Base-by-base conservation (phyloP, 768 basidiomycete genomes). In the Mycena indigotica region DNA sequence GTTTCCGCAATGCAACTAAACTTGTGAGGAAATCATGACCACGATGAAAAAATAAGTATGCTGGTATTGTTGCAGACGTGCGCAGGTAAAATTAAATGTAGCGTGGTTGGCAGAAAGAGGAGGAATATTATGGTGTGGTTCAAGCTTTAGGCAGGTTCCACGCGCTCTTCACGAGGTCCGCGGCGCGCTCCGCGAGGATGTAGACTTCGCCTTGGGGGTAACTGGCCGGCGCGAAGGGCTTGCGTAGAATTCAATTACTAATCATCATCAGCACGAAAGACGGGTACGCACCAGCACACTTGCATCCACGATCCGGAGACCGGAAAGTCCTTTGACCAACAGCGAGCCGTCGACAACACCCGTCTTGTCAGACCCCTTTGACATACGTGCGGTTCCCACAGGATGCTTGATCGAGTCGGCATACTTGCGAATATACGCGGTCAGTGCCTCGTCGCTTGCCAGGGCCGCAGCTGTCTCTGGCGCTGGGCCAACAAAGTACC, bases 141-240 rank as follows among this genome's bases (percentile, higher is more conserved):
- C n/a, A n/a, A n/a, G n/a, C n/a, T n/a, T n/a, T n/a, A n/a, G n/a
- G n/a, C n/a, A 48, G 46, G 21, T 26, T 56, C 55, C 59, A 62
- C 4, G 56, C 28, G 13, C 6, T 29, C 51, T 64, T 63, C 30
- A 66, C 57, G 10, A 67, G 53, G 24, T 59, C 63, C 5, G 67
- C 60, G n/a, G 67, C 67, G 3, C 67, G 52, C 45, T 68, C 67
- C 4, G 67, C 67, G n/a, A 68, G 5, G 24, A 62, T 53, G 39
- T 65, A 66, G 1, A 63, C 55, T 32, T 64, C 52, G 3, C 49
- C 67, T 38, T 68, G 65, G 19, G 67, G 58, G 23, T 39, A 60
- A 1, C 58, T 54, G 5, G 54, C 58, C 1, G 29, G 26, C 5
- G 58, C 41, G 21, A 23, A 28, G 4, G 58, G 58, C 58, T 55